These are phyloP conservation scores for Pichia sp. DNA, from an alignment of 1,139 yeast genomes.

Conservation along the genomic window DNA sequence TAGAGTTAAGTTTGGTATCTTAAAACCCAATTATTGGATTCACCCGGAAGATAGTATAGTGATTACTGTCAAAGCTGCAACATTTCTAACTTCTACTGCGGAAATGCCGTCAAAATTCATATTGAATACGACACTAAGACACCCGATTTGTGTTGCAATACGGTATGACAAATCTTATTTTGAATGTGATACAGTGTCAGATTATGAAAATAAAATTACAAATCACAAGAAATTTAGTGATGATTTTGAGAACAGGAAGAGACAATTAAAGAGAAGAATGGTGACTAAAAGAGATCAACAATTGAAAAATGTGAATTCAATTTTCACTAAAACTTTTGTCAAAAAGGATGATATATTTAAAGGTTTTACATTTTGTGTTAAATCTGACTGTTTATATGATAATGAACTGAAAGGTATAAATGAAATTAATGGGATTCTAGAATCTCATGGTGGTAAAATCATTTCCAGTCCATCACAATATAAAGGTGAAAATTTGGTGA, in stretches of 20 bases:
- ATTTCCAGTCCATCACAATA: slow-evolving; percentile 15
- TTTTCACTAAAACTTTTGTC: slow-evolving; percentile 8
- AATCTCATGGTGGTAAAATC: slow-evolving; percentile 46
- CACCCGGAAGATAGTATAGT: slow-evolving; percentile 72
- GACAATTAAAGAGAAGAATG: slow-evolving; percentile 12
- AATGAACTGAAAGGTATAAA: slow-evolving; percentile 26
- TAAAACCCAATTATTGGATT: slow-evolving; percentile 69
- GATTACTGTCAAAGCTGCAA: slow-evolving; percentile 70
- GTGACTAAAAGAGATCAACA: slow-evolving; percentile 13
- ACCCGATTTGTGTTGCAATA: slow-evolving; percentile 64
- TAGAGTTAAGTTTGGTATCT: slow-evolving; percentile 52
- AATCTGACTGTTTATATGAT: slow-evolving; percentile 25
- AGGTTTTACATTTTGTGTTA: slow-evolving; percentile 31
- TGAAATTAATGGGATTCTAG: slow-evolving; percentile 36
- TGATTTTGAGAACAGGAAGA: slow-evolving; percentile 8
- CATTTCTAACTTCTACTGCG: slow-evolving; percentile 11
- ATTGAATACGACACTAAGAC: slow-evolving; percentile 64
- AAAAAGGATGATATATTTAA: slow-evolving; percentile 27
- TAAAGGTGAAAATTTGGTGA: slow-evolving; percentile 25
- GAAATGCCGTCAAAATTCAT: slow-evolving; percentile 41
- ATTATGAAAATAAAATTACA: slow-evolving; percentile 31
- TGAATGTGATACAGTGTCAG: slow-evolving; percentile 52
- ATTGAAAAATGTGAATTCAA: slow-evolving; percentile 18
- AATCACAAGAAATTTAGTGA: background rate
- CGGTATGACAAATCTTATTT: slow-evolving; percentile 62